phyloP scores from a whole-genome alignment of 2,329 filamentous ascomycete species.

The Sphaerulina populicola region DNA sequence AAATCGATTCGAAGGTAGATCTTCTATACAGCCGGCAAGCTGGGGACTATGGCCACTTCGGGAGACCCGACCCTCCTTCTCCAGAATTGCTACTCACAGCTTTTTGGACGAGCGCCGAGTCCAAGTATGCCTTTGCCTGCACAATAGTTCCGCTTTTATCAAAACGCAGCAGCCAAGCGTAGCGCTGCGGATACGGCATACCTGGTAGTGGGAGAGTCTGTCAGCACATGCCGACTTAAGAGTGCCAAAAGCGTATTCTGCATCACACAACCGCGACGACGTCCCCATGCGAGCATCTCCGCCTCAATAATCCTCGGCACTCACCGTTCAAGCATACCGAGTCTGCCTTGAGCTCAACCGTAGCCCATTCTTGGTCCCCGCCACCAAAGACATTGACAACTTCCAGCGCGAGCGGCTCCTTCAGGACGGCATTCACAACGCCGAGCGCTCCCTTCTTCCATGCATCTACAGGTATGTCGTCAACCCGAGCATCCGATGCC shows the following conservation, averaged over 20 bases:
- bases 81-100: constrained; percentile 20
- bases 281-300: too few relatives aligned
- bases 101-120: constrained; percentile 25
- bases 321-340: constrained; percentile 26
- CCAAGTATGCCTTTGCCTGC: constrained; percentile 24
- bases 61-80: not conserved
- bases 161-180: constrained; percentile 27
- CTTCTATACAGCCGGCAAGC: too few relatives aligned
- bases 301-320: not conserved
- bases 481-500: not conserved
- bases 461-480: constrained; percentile 10
- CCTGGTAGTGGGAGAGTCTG: constrained; percentile 8
- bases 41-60: constrained; percentile 1
- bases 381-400: constrained; percentile 26
- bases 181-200: constrained; percentile 25
- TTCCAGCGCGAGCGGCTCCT: constrained; percentile 20
- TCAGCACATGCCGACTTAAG: not conserved
- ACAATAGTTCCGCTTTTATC: constrained; percentile 25
- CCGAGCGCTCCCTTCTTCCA: constrained; percentile 27
- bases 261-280: not conserved
- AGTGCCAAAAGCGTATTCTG: not conserved
- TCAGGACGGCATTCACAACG: constrained; percentile 21
- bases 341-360: constrained; percentile 25
- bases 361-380: constrained; percentile 25
- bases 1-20: too few relatives aligned